Evolutionary conservation across 148 eudicot genomes (phyloP), one percentile per base, ranked within the genome.

Genomic region (Chenopodium album): DNA sequence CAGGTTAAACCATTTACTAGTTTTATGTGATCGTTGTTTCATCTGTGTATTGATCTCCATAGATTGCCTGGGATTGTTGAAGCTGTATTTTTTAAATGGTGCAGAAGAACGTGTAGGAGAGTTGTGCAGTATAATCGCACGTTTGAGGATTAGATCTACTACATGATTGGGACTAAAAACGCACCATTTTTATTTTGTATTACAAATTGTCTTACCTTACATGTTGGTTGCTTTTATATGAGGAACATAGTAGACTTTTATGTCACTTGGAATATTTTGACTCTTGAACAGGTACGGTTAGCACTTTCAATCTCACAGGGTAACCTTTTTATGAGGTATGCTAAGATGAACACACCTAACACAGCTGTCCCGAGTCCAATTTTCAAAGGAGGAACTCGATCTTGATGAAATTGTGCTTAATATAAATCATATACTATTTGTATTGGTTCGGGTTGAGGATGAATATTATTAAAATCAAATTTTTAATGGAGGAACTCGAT

Each of bases 201-300:
- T 70, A 8, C 74, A 71, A 71, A 31, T 34, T 71, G 74, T 50
- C 17, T 68, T 23, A 71, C 74, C 32, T 31, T 1, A 31, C 32
- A 71, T 6, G 50, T 71, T 7, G 22, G 48, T 6, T 37, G 28
- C 8, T 44, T 71, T 37, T 8, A 4, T 71, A 0, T 9, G 34
- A 13, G 31, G 7, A 37, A 37, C 16, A 71, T 20, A 41, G 4
- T 12, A 37, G 50, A 71, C 26, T 41, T 14, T 4, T 41, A 9
- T 31, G 32, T 31, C 32, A 31, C 32, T 31, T 31, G 32, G 32
- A 31, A 96, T 65, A 90, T 87, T 23, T 73, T 96, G 87, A 87
- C 93, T 46, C 94, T 94, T 81, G 98, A 96, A 73, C 93, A 96
- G 94, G 99, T 95, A 86, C 48, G 63, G 10, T 31, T 74, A 17